These are phyloP conservation scores for Patellifolia procumbens DNA, from an alignment of 179 eudicot genomes.

Conservation along the genomic window DNA sequence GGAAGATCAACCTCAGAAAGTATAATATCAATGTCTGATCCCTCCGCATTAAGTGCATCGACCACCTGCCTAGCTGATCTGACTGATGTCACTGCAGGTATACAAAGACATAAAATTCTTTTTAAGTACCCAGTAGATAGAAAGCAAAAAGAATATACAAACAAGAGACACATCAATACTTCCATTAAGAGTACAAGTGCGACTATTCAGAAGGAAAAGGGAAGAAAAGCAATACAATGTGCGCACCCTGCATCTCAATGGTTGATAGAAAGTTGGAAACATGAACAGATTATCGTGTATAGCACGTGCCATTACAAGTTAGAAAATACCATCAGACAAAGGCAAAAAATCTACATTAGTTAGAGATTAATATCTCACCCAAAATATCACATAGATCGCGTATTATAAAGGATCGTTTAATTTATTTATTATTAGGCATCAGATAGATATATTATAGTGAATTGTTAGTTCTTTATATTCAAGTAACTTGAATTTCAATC, in stretches of 20 bases:
- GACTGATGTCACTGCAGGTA: conserved; percentile 72
- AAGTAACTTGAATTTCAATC: no score
- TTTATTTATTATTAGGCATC: background rate
- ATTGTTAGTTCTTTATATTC: no score
- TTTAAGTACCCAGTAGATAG: background rate
- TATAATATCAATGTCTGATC: conserved; percentile 86
- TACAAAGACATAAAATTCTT: conserved; percentile 15
- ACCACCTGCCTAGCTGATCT: conserved; percentile 94
- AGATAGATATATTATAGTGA: background rate
- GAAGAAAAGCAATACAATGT: background rate
- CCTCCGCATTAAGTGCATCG: conserved; percentile 95
- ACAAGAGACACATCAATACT: background rate
- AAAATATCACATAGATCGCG: background rate
- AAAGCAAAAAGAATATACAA: background rate
- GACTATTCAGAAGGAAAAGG: background rate
- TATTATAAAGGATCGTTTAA: background rate
- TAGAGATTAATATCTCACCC: background rate
- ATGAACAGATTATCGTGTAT: background rate
- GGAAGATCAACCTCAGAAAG: conserved; percentile 97
- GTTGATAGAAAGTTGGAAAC: background rate
- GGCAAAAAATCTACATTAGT: background rate
- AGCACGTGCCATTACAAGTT: background rate
- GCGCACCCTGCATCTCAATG: background rate
- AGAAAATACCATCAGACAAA: background rate
- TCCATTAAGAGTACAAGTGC: background rate